Percentiles rank a stretch among this genome's conserved stretches.
phyloP scores from a whole-genome alignment of 2,329 filamentous ascomycete genomes.

The Cercospora nicotianae region DNA sequence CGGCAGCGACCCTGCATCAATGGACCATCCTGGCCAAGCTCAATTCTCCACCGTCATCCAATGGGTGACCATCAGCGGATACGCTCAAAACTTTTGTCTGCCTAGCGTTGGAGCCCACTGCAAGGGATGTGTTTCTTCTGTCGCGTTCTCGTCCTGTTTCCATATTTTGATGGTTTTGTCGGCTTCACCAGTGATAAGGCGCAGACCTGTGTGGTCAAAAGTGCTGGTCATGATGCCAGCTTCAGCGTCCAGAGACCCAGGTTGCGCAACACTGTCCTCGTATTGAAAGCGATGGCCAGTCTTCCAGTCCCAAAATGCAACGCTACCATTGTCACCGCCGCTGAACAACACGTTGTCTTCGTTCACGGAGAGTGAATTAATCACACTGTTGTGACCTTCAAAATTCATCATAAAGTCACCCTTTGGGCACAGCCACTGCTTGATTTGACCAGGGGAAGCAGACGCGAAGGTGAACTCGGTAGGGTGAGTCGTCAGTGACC shows the following conservation, averaged over 20 bases:
- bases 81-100: conserved; percentile 62
- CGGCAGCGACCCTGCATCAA: not conserved
- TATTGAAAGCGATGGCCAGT: conserved; percentile 88
- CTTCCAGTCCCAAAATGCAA: conserved; percentile 99
- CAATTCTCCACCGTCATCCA: not conserved
- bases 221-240: conserved; percentile 92
- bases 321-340: conserved; percentile 91
- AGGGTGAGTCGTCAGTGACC: conserved; percentile 79
- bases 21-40: not conserved
- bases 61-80: not conserved
- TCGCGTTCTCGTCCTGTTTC: conserved; percentile 90
- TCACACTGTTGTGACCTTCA: conserved; percentile 91
- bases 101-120: conserved; percentile 86
- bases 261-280: conserved; percentile 87
- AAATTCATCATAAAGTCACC: conserved; percentile 99
- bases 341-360: conserved; percentile 94
- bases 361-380: conserved; percentile 91
- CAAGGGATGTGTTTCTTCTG: conserved; percentile 84
- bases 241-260: conserved; percentile 90
- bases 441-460: conserved; percentile 89
- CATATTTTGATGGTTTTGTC: conserved; percentile 98
- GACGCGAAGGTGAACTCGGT: conserved; percentile 95
- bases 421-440: conserved; percentile 99
- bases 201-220: conserved; percentile 83
- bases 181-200: conserved; percentile 89